Evolutionary conservation across 352 stramenopile genomes (phyloP).

Genomic region (Thalassiosira livingstoniorum): DNA sequence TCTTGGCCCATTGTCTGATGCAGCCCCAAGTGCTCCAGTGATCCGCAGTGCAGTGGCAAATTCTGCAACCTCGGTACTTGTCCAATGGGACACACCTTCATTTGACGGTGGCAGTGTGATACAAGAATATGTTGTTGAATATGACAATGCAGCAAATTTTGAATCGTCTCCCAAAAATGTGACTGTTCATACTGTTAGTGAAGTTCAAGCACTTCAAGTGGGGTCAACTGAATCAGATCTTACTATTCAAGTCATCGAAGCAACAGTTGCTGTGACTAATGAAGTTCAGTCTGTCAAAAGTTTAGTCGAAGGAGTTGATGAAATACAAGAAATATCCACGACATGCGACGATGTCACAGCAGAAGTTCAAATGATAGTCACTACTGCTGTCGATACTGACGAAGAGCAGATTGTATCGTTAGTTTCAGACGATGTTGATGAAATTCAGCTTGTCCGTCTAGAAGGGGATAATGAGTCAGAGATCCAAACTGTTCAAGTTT

Average conservation of each 20-base stretch:
- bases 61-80: conserved; percentile 86
- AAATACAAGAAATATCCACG: conserved; percentile 92
- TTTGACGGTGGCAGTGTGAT: conserved; percentile 93
- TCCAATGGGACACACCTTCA: conserved; percentile 89
- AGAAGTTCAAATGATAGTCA: conserved; percentile 94
- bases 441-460: conserved; percentile 91
- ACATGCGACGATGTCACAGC: conserved; percentile 86
- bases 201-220: conserved; percentile 90
- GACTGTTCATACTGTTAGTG: conserved; percentile 89
- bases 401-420: conserved; percentile 91
- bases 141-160: conserved; percentile 88
- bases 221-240: conserved; percentile 87
- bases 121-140: conserved; percentile 92
- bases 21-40: conserved; percentile 65
- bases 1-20: conserved; percentile 64
- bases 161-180: conserved; percentile 82
- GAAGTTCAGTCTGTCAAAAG: conserved; percentile 95
- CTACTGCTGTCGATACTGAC: conserved; percentile 90
- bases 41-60: conserved; percentile 80
- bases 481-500: conserved; percentile 90
- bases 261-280: conserved; percentile 94
- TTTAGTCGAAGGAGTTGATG: conserved; percentile 88
- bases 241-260: conserved; percentile 93
- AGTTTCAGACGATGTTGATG: conserved; percentile 89
- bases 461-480: conserved; percentile 87